Conservation (phyloP, 177 flowering plant genomes). For the Vitis hybrid region DNA sequence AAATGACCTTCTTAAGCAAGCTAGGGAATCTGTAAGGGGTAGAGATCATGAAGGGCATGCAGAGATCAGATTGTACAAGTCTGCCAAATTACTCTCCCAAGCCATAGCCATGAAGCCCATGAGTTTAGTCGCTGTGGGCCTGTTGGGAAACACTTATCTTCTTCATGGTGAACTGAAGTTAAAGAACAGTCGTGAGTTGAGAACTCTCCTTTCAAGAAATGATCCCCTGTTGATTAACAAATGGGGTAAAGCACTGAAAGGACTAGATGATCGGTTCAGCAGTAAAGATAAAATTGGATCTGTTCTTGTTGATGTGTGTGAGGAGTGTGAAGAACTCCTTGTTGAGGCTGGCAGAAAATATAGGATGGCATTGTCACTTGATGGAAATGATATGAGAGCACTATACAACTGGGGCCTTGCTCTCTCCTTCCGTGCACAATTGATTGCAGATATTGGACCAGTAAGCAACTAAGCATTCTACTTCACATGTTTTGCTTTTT, state of each 20-base stretch:
- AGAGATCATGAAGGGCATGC: conserved; percentile 50
- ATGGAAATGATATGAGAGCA: conserved; percentile 79
- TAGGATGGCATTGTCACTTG: conserved; percentile 73
- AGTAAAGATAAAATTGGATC: conserved; percentile 53
- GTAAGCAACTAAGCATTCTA: conserved; percentile 42
- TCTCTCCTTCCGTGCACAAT: conserved; percentile 83
- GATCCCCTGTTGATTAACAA: conserved; percentile 28
- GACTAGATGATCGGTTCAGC: conserved; percentile 25
- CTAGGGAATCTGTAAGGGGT: conserved; percentile 49
- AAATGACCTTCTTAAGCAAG: conserved; percentile 60
- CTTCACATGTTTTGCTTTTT: conserved; percentile 1
- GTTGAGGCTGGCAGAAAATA: conserved; percentile 88
- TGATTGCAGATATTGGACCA: conserved; percentile 95
- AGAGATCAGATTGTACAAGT: conserved; percentile 50
- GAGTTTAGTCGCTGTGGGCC: conserved; percentile 89
- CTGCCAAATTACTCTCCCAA: conserved; percentile 61
- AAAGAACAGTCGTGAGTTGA: conserved; percentile 68
- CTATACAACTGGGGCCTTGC: conserved; percentile 98
- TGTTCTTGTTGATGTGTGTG: conserved; percentile 68
- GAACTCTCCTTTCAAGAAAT: conserved; percentile 47
- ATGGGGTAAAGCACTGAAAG: conserved; percentile 18
- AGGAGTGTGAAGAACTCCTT: conserved; percentile 94
- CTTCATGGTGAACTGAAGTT: conserved; percentile 89
- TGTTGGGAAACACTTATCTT: conserved; percentile 87
- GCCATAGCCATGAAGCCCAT: conserved; percentile 77